These are phyloP conservation scores for Kazachstania taianensis DNA, from an alignment of 805 yeast species.

Conservation along the genomic window DNA sequence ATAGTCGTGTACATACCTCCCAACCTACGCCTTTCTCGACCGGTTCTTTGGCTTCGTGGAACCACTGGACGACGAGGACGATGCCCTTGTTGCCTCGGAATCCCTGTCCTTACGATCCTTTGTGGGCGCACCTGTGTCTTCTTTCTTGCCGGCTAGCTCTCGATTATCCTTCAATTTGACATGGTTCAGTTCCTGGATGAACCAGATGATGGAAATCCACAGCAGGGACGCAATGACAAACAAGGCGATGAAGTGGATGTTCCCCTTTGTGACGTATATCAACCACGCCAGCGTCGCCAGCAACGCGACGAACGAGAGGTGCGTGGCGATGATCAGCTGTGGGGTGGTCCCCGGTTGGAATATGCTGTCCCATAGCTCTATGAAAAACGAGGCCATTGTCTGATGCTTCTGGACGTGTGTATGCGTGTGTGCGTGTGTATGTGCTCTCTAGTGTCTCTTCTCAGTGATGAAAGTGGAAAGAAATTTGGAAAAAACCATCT, in stretches of 20 bases:
- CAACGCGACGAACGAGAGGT: constrained; percentile 63
- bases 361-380: constrained; percentile 79
- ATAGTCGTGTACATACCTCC: no score
- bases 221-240: constrained; percentile 49
- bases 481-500: no score
- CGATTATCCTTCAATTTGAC: constrained; percentile 27
- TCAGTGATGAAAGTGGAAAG: no score
- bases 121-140: not conserved
- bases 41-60: constrained; percentile 2
- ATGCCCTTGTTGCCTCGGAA: not conserved
- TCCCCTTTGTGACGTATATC: constrained; percentile 48
- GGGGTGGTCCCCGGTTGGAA: constrained; percentile 92
- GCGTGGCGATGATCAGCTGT: constrained; percentile 81
- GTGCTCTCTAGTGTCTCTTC: no score
- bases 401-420: no score
- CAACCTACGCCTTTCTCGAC: constrained; percentile 8
- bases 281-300: constrained; percentile 43
- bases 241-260: constrained; percentile 54
- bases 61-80: constrained; percentile 3
- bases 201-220: constrained; percentile 85
- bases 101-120: not conserved
- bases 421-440: not conserved
- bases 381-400: constrained; percentile 19
- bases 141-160: constrained; percentile 16
- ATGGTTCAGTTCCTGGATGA: constrained; percentile 54